These are phyloP conservation scores for Eucalyptus guilfoylei DNA, from an alignment of 345 rosid species.

Conservation along the genomic window DNA sequence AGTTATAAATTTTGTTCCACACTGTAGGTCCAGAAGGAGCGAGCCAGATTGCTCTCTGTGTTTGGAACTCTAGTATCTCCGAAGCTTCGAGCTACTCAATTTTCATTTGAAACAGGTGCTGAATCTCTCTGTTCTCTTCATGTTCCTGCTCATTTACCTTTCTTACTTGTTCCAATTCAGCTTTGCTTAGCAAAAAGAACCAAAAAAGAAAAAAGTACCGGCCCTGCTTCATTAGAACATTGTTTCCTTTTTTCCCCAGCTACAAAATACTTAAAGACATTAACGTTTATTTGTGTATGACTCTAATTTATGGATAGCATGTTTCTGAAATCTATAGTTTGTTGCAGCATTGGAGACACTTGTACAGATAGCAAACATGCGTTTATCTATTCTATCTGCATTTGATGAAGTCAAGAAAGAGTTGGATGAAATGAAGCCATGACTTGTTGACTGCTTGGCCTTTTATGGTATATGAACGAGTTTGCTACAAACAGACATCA, in stretches of 20 bases:
- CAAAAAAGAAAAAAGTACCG: neutral
- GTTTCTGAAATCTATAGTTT: neutral
- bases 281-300: neutral
- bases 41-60: conserved; percentile 47
- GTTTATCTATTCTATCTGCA: conserved; percentile 40
- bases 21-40: conserved; percentile 54
- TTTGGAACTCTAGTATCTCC: conserved; percentile 91
- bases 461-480: neutral
- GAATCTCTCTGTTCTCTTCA: neutral
- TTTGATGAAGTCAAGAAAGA: conserved; percentile 24
- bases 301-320: neutral
- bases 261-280: neutral
- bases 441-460: neutral
- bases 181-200: neutral
- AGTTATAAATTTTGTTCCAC: neutral
- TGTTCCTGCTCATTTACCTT: neutral
- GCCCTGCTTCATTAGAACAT: neutral
- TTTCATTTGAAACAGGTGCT: conserved; percentile 83
- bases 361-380: conserved; percentile 71
- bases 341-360: conserved; percentile 66
- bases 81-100: conserved; percentile 70
- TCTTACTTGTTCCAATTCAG: neutral
- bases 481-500: neutral
- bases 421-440: conserved; percentile 13
- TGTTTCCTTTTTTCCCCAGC: neutral